Percentiles rank a stretch among this genome's conserved stretches.
phyloP scores from a whole-genome alignment of 1,139 yeast genomes.

The Spencermartinsiella ligniputridi region DNA sequence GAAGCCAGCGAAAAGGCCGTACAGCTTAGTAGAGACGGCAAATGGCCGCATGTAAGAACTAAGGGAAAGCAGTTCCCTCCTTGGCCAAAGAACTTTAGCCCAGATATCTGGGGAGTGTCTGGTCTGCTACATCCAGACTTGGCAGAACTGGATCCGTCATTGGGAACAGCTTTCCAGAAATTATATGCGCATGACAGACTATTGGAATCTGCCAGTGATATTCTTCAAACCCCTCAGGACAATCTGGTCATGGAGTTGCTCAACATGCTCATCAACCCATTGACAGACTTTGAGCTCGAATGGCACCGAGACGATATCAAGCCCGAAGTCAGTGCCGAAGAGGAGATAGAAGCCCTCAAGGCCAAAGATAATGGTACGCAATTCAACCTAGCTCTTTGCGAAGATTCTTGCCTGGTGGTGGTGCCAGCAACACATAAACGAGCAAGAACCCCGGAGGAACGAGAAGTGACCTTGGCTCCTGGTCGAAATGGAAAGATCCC shows the following conservation, averaged over 20 bases:
- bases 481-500: constrained; percentile 30
- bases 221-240: constrained; percentile 40
- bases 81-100: constrained; percentile 52
- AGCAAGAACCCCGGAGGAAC: constrained; percentile 45
- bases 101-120: constrained; percentile 55
- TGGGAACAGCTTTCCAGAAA: constrained; percentile 40
- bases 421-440: constrained; percentile 50
- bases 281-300: constrained; percentile 51
- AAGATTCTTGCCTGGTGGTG: constrained; percentile 49
- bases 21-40: constrained; percentile 45
- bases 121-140: constrained; percentile 51
- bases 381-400: constrained; percentile 50
- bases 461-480: constrained; percentile 40
- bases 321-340: constrained; percentile 46
- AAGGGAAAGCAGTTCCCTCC: constrained; percentile 58
- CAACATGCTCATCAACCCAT: constrained; percentile 54
- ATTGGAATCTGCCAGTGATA: constrained; percentile 42
- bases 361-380: constrained; percentile 52
- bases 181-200: constrained; percentile 44
- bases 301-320: constrained; percentile 56
- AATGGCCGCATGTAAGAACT: constrained; percentile 51
- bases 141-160: constrained; percentile 28
- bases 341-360: constrained; percentile 42
- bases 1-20: constrained; percentile 43
- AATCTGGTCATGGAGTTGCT: constrained; percentile 49